Base-by-base conservation (phyloP, 306 rosid species). In the Canavalia gladiata region DNA sequence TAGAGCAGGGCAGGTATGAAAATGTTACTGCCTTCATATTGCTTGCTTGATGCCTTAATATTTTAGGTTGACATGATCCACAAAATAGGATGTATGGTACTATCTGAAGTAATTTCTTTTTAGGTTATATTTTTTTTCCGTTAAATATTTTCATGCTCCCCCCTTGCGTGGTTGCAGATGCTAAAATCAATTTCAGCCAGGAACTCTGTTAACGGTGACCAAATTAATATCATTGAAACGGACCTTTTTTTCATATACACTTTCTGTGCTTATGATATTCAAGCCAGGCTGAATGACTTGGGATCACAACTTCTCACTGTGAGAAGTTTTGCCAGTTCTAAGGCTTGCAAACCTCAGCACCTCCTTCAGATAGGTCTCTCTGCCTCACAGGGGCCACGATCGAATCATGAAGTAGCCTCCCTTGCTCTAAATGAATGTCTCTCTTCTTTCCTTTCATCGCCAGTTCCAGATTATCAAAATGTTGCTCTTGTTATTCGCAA, bases 1-100 rank as follows among this genome's bases (percentile, higher is more conserved):
- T 81, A 89, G 89, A 90, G 97, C 98, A 10, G 97, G 94, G 47
- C 90, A 95, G 96, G 99, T 95, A 88, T 46, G 89, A 4, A 82
- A 66, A 34, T 11, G 8, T 51, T 29, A 37, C 52, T 71, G 63
- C 8, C 75, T 80, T 47, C 81, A 59, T 77, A 29, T 50, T 59
- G 50, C 58, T 39, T 29, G 50, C 58, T 39, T 29, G 51, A 60
- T 72, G 58, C 77, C 66, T 74, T 30, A 54, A 50, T 18, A 52
- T 74, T 77, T 57, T 75, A 8, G 57, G 37, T 56, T 82, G 70
- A 30, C 28, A 47, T 6, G 76, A 71, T 55, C 7, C 63, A 64
- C 30, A 65, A 54, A 46, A 71, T 63, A 29, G 64, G 64, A 29
- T 62, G 43, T 28, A 34, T 49, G 46, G 37, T 82, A n/a, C 77